These are phyloP conservation scores for Iris macrosiphon DNA, from an alignment of 106 monocot genomes.

Conservation along the genomic window DNA sequence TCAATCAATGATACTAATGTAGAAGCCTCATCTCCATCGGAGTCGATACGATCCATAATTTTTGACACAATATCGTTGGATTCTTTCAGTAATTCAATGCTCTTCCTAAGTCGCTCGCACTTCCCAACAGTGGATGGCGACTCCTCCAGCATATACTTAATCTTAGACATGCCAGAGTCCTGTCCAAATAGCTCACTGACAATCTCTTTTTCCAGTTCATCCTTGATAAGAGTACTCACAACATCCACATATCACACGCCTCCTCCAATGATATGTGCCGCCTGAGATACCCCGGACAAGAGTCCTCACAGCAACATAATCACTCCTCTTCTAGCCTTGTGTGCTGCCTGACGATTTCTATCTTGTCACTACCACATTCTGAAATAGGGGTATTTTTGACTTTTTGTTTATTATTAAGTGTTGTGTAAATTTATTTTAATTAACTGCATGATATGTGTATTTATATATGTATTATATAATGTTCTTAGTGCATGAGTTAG, in stretches of 20 bases:
- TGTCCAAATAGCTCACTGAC: constrained; percentile 24
- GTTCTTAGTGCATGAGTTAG: no score
- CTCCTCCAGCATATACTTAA: constrained; percentile 46
- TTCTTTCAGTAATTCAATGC: constrained; percentile 33
- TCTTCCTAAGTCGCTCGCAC: constrained; percentile 38
- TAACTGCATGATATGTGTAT: no score
- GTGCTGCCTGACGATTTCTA: not conserved
- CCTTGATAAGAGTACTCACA: constrained; percentile 24
- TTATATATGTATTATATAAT: no score
- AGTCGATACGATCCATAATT: constrained; percentile 22
- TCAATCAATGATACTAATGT: no score
- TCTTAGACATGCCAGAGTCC: not conserved
- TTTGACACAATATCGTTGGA: constrained; percentile 39
- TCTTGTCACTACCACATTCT: no score
- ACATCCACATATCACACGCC: constrained; percentile 28
- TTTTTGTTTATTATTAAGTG: no score
- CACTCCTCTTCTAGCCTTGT: not conserved
- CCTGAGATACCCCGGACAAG: constrained; percentile 15
- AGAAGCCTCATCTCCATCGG: no score
- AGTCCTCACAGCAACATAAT: constrained; percentile 6
- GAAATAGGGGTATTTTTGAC: no score
- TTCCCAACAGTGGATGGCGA: constrained; percentile 27
- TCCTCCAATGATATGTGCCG: constrained; percentile 7
- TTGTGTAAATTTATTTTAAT: no score
- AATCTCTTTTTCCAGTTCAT: constrained; percentile 25